Evolutionary conservation across 169 alveolate genomes (phyloP), one percentile per base, ranked within the genome.

Genomic region (Cryptosporidium bovis): DNA sequence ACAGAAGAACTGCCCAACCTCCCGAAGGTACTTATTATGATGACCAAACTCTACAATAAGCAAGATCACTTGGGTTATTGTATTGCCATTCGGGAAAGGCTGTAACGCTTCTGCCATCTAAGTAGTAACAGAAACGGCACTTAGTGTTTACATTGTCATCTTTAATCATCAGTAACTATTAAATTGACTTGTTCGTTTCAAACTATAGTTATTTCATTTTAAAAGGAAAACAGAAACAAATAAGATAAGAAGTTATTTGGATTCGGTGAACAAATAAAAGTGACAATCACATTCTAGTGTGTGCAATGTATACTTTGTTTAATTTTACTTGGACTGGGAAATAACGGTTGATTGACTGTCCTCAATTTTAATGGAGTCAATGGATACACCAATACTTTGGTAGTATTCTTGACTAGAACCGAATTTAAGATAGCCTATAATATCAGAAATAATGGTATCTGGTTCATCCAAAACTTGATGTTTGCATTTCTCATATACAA

Each of bases 1-100:
- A 95, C 71, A 93, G 97, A 82, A 87, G 97, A 82, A 92, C 95
- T 40, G 95, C 94, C 20, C 98, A 97, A 89, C 99, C 99, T n/a
- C 97, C 97, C n/a, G 99, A 97, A 91, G 99, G 99, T 29, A 94
- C 94, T 27, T 90, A 82, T 83, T 97, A 96, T 89, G 90, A 85
- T 40, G 77, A 65, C 8, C 12, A 53, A 12, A 53, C 48, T 8
- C 0, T 3, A 40, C 48, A 40, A 12, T 24, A 24, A 13, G 12
- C 20, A 13, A 53, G 12, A 53, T 53, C 33, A 16, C 64, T 13
- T n/a, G 6, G 4, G 64, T 3, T 40, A 40, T 8, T 40, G 10
- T 40, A 40, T 40, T 40, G 1, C 48, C 13, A 0, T 0, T 40
- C 48, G 4, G 4, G 48, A 40, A 6, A 40, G 1, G 48, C 2